A percentile compares a stretch with the other conserved stretches of the same genome.
Evolutionary conservation across 306 rosid species (phyloP).

Genomic region (Comarum palustre): DNA sequence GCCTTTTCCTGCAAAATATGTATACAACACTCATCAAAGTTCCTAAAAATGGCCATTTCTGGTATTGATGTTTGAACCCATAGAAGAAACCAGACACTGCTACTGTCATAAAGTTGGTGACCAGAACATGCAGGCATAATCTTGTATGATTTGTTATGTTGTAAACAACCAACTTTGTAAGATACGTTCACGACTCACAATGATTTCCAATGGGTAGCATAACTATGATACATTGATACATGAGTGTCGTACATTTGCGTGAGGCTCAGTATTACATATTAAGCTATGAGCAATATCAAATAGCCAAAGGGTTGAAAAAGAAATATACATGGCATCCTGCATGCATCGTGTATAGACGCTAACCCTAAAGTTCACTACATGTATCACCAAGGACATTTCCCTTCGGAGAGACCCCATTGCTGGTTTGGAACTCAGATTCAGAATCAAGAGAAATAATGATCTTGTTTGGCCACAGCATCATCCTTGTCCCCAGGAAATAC

Average conservation of each 20-base stretch:
- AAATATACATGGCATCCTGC: not conserved
- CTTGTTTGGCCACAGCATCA: not conserved
- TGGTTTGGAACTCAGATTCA: not conserved
- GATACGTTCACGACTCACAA: not conserved
- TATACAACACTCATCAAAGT: not conserved
- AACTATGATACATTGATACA: not conserved
- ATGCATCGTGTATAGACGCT: not conserved
- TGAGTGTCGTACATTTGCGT: not conserved
- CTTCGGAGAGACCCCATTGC: not conserved
- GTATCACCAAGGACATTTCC: not conserved
- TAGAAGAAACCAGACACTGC: not conserved
- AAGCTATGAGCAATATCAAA: not conserved
- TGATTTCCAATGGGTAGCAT: not conserved
- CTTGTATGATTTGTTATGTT: not conserved
- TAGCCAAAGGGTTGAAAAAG: constrained; percentile 1
- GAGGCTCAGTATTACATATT: not conserved
- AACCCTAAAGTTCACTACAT: not conserved
- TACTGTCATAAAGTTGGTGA: not conserved
- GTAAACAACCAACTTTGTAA: not conserved
- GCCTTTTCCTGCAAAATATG: not conserved
- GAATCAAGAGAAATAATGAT: not conserved
- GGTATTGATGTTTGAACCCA: not conserved
- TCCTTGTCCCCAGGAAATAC: not conserved
- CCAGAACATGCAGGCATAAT: not conserved
- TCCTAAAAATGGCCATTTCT: not conserved